Base-by-base conservation (phyloP, 2,329 filamentous ascomycete species). In the Aspergillus ruber region DNA sequence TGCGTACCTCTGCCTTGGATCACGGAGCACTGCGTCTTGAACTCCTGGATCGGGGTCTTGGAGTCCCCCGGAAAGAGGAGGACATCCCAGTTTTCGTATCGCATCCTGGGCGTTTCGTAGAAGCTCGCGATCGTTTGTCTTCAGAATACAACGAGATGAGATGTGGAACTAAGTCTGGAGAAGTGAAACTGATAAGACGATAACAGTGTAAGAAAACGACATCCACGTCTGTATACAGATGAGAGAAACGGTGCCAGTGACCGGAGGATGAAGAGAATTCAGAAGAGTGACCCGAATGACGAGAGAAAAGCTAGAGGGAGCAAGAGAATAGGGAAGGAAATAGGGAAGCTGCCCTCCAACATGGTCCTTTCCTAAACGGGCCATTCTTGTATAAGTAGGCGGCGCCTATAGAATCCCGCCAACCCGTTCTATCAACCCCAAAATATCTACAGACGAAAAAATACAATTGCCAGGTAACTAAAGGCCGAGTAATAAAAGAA, bases 81-180 rank as follows among this genome's bases (percentile, higher is more conserved):
- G 47, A 93, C 79, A 60, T 95, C 89, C 89, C 88, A 94, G 60
- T 88, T 83, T 57, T 88, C 80, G 75, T 86, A 94, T 50, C 88
- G 83, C 89, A 95, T 94, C 52, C 58, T 76, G 67, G 46, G 27
- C 21, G 35, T 29, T 29, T 29, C 8, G 9, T 29, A 29, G 25
- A 29, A 10, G 3, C 25, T 29, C 46, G 12, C 27, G 25, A 36
- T n/a, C 23, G 40, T 15, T 50, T 67, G 42, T 63, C 44, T 65
- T 67, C 41, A 58, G 66, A 29, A 29, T 29, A 12, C 25, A 10
- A 27, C 25, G 25, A 29, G 61, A 67, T 50, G 74, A 69, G 43
- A 52, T 55, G 53, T 52, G 49, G 48, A 55, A 50, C 35, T 46
- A 56, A 46, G 46, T 44, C 32, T 20, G 42, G 43, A 29, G 27